A percentile compares a stretch with the other conserved stretches of the same genome.
Conservation (phyloP, 768 basidiomycete genomes). For the Boletus huronensis region DNA sequence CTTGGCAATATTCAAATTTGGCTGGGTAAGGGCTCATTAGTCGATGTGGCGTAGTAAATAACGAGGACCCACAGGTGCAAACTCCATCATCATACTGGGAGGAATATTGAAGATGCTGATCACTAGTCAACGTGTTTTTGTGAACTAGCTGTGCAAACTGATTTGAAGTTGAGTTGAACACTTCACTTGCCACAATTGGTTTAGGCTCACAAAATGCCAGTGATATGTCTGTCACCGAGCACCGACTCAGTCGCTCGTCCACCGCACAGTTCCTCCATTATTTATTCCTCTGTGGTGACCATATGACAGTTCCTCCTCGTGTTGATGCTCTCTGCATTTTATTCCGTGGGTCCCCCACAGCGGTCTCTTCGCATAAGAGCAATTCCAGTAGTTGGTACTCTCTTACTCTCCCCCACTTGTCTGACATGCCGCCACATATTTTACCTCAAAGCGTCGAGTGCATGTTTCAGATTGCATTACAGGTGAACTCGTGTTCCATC, state of each 20-base stretch:
- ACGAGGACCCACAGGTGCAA: conserved; percentile 28
- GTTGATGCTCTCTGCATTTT: not conserved
- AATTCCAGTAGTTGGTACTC: conserved; percentile 12
- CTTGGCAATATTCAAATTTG: conserved; percentile 18
- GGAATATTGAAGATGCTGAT: not conserved
- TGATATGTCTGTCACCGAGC: not conserved
- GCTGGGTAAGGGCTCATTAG: conserved; percentile 14
- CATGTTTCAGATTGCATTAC: not conserved
- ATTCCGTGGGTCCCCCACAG: conserved; percentile 6
- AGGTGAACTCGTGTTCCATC: conserved; percentile 8
- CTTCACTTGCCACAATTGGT: conserved; percentile 22
- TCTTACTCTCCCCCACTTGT: not conserved
- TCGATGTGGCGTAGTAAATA: not conserved
- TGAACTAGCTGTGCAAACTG: conserved; percentile 9
- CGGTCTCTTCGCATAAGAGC: not conserved
- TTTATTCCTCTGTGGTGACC: not conserved
- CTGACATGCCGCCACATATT: conserved; percentile 22
- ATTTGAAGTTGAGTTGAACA: not conserved
- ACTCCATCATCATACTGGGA: conserved; percentile 28
- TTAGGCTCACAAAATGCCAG: not conserved
- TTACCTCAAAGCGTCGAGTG: conserved; percentile 9
- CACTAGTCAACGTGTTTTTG: conserved; percentile 19
- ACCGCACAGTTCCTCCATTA: not conserved
- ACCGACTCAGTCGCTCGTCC: not conserved
- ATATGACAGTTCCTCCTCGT: not conserved